Evolutionary conservation across 805 yeast genomes (phyloP).

Genomic region (Trichomonascus vanleenenianus): DNA sequence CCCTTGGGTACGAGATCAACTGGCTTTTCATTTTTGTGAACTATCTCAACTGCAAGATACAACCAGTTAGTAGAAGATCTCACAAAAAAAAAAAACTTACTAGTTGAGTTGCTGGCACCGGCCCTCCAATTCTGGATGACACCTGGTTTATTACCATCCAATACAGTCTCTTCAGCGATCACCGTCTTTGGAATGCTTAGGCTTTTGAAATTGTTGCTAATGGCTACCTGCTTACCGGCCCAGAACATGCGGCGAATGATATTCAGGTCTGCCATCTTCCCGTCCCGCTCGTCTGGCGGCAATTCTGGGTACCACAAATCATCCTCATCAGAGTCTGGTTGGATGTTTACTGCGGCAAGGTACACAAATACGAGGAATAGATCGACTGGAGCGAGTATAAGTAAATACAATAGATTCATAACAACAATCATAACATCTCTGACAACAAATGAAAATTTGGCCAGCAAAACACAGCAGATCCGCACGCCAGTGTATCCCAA

Average conservation of each 20-base stretch:
- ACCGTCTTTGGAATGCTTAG: conserved; percentile 11
- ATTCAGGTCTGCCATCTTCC: conserved; percentile 11
- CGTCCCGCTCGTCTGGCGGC: conserved; percentile 1
- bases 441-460: conserved; percentile 9
- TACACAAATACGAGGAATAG: conserved; percentile 7
- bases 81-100: too few species aligned
- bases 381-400: conserved; percentile 15
- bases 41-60: too few species aligned
- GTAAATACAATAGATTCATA: conserved; percentile 5
- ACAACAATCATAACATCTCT: conserved; percentile 12
- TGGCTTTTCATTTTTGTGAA: neutral
- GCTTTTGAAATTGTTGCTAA: conserved; percentile 6
- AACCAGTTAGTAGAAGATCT: too few species aligned
- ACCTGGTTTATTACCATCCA: neutral
- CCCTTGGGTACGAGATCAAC: neutral
- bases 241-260: conserved; percentile 15
- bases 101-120: neutral
- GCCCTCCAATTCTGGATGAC: neutral
- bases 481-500: neutral
- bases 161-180: neutral
- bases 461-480: conserved; percentile 3
- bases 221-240: conserved; percentile 11
- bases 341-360: conserved; percentile 1
- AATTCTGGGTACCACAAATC: too few species aligned
- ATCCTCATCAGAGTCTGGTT: conserved; percentile 1